These are phyloP conservation scores for Bruguiera parviflora DNA, from an alignment of 345 rosid genomes.

Conservation along the genomic window DNA sequence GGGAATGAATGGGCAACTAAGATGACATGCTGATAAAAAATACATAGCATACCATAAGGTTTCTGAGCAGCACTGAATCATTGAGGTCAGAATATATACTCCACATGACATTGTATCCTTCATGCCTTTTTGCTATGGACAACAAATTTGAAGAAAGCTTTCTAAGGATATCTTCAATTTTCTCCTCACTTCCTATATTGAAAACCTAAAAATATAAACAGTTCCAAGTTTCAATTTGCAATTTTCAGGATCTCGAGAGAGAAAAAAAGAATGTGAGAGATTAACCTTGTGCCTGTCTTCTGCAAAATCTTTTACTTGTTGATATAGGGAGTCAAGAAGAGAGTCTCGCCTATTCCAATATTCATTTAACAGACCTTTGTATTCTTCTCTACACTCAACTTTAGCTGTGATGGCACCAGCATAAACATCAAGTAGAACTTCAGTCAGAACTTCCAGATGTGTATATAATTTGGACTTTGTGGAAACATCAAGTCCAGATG, in stretches of 20 bases:
- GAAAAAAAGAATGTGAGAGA: slow-evolving; percentile 10
- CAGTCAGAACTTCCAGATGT: slow-evolving; percentile 59
- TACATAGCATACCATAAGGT: slow-evolving; percentile 64
- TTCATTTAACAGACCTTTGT: slow-evolving; percentile 61
- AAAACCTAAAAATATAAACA: slow-evolving; percentile 45
- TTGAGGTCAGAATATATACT: slow-evolving; percentile 76
- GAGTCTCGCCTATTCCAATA: slow-evolving; percentile 76
- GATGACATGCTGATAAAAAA: slow-evolving; percentile 10
- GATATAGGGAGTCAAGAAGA: slow-evolving; percentile 64
- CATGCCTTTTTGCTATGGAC: slow-evolving; percentile 70
- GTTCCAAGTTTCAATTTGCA: slow-evolving; percentile 1
- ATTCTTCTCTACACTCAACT: slow-evolving; percentile 66
- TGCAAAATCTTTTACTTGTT: slow-evolving; percentile 52
- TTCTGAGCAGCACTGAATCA: slow-evolving; percentile 67
- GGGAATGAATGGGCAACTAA: background rate
- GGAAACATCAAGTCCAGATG: slow-evolving; percentile 52
- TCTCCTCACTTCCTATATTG: slow-evolving; percentile 37
- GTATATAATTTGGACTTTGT: slow-evolving; percentile 52
- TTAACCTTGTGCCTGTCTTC: slow-evolving; percentile 53
- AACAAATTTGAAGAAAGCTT: slow-evolving; percentile 68
- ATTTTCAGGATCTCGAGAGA: slow-evolving; percentile 10
- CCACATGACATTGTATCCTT: slow-evolving; percentile 79
- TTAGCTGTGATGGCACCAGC: slow-evolving; percentile 63
- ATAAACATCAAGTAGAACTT: slow-evolving; percentile 70
- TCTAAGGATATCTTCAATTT: slow-evolving; percentile 46